Evolutionary conservation across 306 rosid species (phyloP), one percentile per base, ranked within the genome.

Genomic region (Prunus padus): DNA sequence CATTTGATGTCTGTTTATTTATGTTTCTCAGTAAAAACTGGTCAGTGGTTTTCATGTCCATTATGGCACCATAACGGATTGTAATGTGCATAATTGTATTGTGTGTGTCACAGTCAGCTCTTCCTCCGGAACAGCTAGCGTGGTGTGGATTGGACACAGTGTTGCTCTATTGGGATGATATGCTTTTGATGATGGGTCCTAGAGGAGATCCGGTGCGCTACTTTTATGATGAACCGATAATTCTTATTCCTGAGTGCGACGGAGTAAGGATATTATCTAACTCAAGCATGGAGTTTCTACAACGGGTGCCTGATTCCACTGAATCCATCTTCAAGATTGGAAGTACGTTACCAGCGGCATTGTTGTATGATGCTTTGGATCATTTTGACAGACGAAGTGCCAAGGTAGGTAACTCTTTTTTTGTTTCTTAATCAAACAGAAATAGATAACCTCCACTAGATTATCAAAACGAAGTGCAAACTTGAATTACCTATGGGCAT

Each of bases 71-170:
- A 23, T 28, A 18, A 11, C 11, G 10, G 20, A 1, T 52, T 20
- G 23, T 71, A 54, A 54, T 54, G 64, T 31, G 40, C 23, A 10
- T 23, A 25, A 82, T 65, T 69, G 74, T 88, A 78, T 80, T 66
- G 45, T 59, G 42, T 80, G 65, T 23, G 20, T 12, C 68, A 67
- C 88, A 95, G 98, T 95, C 97, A 28, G 96, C 93, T 15, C 97
- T 90, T 77, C 96, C 98, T 65, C 98, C 98, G 0, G 85, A 87
- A 83, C 98, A 95, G 85, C 68, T 95, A 64, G 83, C 93, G 44
- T 95, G 98, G 97, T 92, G 98, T 80, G 98, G 98, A 77, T 88
- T 95, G 96, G 98, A 95, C 82, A 91, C 97, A 13, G 97, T 95
- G 82, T 84, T 95, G 71, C 91, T 95, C 57, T 92, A 92, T 77